phyloP scores from a whole-genome alignment of 1,284 basidiomycete species.

The Pseudozyma sp. region DNA sequence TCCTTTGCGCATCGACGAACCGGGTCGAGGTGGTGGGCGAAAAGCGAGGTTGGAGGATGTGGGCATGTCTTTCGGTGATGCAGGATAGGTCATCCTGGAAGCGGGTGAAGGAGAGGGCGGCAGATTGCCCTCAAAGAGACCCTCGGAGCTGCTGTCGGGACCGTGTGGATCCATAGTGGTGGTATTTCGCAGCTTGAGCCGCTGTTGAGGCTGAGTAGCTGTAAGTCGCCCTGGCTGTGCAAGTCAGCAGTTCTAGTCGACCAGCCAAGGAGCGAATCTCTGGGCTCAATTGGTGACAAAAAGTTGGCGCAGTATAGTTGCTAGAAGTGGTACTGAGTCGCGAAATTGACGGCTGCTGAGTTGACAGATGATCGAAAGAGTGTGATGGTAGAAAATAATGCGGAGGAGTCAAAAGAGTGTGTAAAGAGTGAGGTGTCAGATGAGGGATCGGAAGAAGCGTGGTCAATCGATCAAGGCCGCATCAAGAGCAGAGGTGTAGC shows the following conservation, averaged over 20 bases:
- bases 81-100: constrained; percentile 30
- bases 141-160: constrained; percentile 48
- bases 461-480: no score
- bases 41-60: constrained; percentile 46
- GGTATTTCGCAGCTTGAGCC: constrained; percentile 12
- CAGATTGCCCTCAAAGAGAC: constrained; percentile 45
- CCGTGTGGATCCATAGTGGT: constrained; percentile 36
- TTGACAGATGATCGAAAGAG: no score
- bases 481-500: no score
- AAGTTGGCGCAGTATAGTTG: no score
- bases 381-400: no score
- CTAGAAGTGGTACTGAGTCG: no score
- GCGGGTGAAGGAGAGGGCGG: constrained; percentile 49
- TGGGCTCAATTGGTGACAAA: not conserved
- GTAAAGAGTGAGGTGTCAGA: no score
- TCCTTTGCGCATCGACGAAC: constrained; percentile 51
- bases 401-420: no score
- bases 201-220: constrained; percentile 6
- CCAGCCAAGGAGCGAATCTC: not conserved
- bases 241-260: not conserved
- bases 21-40: constrained; percentile 49
- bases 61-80: constrained; percentile 43
- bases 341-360: no score
- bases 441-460: no score
- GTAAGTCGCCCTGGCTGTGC: not conserved